Evolutionary conservation across 768 basidiomycete genomes (phyloP).

Genomic region (Agaricus subrufescens): DNA sequence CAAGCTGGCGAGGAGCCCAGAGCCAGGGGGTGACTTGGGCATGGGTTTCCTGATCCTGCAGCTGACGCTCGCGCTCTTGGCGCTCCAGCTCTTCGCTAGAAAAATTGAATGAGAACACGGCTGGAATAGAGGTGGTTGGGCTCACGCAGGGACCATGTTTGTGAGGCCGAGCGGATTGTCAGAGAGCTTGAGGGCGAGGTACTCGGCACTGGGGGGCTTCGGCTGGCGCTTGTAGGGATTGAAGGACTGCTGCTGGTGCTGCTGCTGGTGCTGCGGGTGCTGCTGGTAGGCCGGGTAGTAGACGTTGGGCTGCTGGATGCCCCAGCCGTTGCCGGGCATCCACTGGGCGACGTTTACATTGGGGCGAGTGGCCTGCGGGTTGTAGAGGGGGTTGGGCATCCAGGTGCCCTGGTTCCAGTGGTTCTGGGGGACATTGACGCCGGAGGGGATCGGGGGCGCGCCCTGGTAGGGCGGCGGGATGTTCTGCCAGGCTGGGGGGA

Average conservation of each 20-base stretch:
- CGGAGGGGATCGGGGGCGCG: slow-evolving; percentile 54
- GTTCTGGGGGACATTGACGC: slow-evolving; percentile 35
- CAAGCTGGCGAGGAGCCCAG: slow-evolving; percentile 55
- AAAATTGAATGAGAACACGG: not conserved
- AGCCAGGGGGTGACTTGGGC: slow-evolving; percentile 57
- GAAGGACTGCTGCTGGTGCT: slow-evolving; percentile 21
- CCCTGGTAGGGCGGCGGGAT: slow-evolving; percentile 34
- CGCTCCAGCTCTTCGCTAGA: slow-evolving; percentile 30
- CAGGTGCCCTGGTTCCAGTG: slow-evolving; percentile 52
- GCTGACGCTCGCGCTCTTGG: slow-evolving; percentile 15
- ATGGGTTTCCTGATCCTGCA: slow-evolving; percentile 10
- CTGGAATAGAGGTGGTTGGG: slow-evolving; percentile 11
- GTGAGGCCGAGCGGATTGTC: slow-evolving; percentile 64
- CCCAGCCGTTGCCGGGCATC: slow-evolving; percentile 38
- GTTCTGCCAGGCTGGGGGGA: slow-evolving; percentile 2
- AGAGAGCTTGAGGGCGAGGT: slow-evolving; percentile 51
- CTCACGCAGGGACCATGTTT: slow-evolving; percentile 63
- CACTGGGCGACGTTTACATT: slow-evolving; percentile 22
- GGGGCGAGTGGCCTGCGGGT: slow-evolving; percentile 21
- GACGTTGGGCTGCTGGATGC: slow-evolving; percentile 18
- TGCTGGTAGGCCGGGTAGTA: slow-evolving; percentile 16
- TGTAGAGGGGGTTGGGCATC: slow-evolving; percentile 44
- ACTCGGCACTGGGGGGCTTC: slow-evolving; percentile 60
- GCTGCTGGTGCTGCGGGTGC: slow-evolving; percentile 20
- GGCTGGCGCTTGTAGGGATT: slow-evolving; percentile 66